Evolutionary conservation across 176 grass and related monocot species (phyloP), one percentile per base, ranked within the genome.

Genomic region (Carex cristatella): DNA sequence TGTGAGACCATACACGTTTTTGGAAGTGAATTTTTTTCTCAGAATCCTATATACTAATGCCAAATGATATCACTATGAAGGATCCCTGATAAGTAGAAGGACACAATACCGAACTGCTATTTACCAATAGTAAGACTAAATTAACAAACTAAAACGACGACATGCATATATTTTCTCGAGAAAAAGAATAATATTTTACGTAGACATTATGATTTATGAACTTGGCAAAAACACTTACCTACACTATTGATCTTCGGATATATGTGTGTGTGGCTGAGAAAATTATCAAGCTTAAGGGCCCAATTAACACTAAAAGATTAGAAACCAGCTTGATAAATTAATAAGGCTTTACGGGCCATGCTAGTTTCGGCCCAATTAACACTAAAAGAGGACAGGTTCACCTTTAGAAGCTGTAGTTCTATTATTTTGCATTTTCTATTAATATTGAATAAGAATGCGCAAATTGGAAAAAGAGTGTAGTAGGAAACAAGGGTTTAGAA

Each of bases 11-110:
- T 23, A 23, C 23, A 23, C 23, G 23, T 23, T 23, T 23, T 23
- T 23, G 0, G 23, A 23, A 23, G 23, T 23, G 23, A 23, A 23
- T 23, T 97, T 93, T 89, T 80, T 97, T 64, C 91, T 76, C 11
- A 38, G 12, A 68, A 37, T 68, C 13, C 61, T 27, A 9, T 62
- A 27, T 10, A 35, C 4, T 10, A 23, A 62, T 19, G 10, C n/a
- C 19, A 28, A 0, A 62, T 62, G 19, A 23, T 27, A 27, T 62
- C 32, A 37, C 3, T 37, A 33, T 37, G 13, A 37, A 27, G 11
- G 31, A 68, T 67, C 65, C 65, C 31, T 15, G 6, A 68, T 6
- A 7, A 19, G 48, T 8, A 19, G n/a, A n/a, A n/a, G 11, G 65
- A 32, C 4, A 37, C 64, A 35, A 5, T 15, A 35, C 65, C 12